These are phyloP conservation scores for Ceratocystis papillata DNA, from an alignment of 2,329 filamentous ascomycete species.

Conservation along the genomic window DNA sequence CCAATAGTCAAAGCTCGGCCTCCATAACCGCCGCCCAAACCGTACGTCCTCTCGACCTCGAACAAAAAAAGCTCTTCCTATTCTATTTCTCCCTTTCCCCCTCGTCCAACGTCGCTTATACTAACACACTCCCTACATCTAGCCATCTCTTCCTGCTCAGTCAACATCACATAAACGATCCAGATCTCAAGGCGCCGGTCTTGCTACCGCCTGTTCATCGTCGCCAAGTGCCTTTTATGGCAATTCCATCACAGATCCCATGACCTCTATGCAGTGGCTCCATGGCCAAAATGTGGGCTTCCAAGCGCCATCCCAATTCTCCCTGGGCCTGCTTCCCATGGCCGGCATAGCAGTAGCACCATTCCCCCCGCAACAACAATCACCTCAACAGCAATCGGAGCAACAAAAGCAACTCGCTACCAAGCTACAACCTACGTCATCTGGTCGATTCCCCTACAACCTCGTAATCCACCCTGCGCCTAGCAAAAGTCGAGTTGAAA, in stretches of 20 bases:
- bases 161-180: slow-evolving; percentile 23
- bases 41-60: slow-evolving; percentile 15
- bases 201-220: slow-evolving; percentile 15
- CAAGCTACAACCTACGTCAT: neutral
- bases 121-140: neutral
- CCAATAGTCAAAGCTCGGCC: neutral
- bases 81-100: neutral
- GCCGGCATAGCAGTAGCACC: slow-evolving; percentile 5
- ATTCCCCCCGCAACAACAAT: slow-evolving; percentile 11
- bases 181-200: slow-evolving; percentile 15
- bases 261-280: slow-evolving; percentile 19
- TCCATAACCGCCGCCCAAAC: slow-evolving; percentile 16
- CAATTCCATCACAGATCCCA: slow-evolving; percentile 13
- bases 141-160: slow-evolving; percentile 20
- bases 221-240: slow-evolving; percentile 18
- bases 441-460: slow-evolving; percentile 19
- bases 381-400: slow-evolving; percentile 14
- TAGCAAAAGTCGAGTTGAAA: slow-evolving; percentile 60
- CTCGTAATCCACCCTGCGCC: slow-evolving; percentile 24
- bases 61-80: neutral
- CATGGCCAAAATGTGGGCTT: slow-evolving; percentile 18
- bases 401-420: slow-evolving; percentile 8
- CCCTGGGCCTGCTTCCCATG: slow-evolving; percentile 20
- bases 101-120: neutral
- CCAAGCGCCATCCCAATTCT: slow-evolving; percentile 18